Conservation (phyloP, 768 basidiomycete genomes). For the Mycena leptocephala region DNA sequence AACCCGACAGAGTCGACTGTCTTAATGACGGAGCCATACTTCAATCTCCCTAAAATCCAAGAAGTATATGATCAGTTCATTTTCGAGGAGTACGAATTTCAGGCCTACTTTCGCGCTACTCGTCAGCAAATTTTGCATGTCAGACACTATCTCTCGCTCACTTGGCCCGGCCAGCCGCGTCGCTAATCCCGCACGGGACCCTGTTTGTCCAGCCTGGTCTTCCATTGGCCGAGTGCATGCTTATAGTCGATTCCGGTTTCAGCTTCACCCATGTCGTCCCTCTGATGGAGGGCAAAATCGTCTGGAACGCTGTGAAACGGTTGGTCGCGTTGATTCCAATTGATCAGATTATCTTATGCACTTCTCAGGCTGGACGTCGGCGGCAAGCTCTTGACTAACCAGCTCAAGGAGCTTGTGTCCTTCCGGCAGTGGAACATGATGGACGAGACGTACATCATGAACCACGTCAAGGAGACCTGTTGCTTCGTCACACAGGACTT, state of each 20-base stretch:
- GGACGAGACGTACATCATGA: slow-evolving; percentile 96
- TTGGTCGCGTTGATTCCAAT: slow-evolving; percentile 47
- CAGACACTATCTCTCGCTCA: slow-evolving; percentile 37
- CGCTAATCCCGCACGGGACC: slow-evolving; percentile 81
- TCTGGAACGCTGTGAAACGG: slow-evolving; percentile 91
- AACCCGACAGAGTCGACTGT: slow-evolving; percentile 82
- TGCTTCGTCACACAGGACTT: slow-evolving; percentile 89
- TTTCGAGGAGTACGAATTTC: slow-evolving; percentile 97
- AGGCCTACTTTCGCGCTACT: slow-evolving; percentile 84
- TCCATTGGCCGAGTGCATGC: slow-evolving; percentile 81
- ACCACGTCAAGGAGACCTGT: slow-evolving; percentile 92
- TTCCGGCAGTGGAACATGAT: slow-evolving; percentile 99
- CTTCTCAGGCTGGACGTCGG: slow-evolving; percentile 92
- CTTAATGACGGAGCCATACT: slow-evolving; percentile 94
- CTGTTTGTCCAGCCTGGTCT: slow-evolving; percentile 71
- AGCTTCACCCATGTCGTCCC: slow-evolving; percentile 96
- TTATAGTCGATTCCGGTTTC: slow-evolving; percentile 93
- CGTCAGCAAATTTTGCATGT: slow-evolving; percentile 65
- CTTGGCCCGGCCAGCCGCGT: slow-evolving; percentile 72
- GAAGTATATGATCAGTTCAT: slow-evolving; percentile 96
- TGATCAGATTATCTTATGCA: background rate
- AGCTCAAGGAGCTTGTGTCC: slow-evolving; percentile 93
- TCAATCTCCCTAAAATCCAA: slow-evolving; percentile 94
- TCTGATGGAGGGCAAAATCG: slow-evolving; percentile 78
- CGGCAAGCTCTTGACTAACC: slow-evolving; percentile 96